Evolutionary conservation across 129 eudicot species (phyloP).

Genomic region (Helichrysum umbraculigerum): DNA sequence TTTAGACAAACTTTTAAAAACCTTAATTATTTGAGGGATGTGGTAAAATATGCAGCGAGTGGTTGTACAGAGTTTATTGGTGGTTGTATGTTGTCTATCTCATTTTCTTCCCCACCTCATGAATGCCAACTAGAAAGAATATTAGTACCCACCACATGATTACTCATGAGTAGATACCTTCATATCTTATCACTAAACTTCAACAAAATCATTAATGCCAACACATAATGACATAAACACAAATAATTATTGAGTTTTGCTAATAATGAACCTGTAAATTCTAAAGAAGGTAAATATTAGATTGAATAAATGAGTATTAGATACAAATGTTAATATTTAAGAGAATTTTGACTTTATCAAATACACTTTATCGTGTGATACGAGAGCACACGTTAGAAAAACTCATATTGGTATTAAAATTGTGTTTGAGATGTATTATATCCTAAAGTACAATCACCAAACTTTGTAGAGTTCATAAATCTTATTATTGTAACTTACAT

Average conservation of each 20-base stretch:
- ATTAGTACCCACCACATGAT: conserved; percentile 26
- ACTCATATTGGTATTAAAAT: neutral
- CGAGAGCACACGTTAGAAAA: too few species aligned
- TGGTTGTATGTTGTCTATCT: conserved; percentile 15
- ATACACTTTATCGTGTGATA: too few species aligned
- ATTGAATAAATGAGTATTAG: too few species aligned
- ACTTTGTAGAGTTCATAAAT: neutral
- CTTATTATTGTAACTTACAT: neutral
- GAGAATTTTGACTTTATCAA: too few species aligned
- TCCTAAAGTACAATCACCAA: neutral
- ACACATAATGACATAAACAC: too few species aligned
- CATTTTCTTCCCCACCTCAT: conserved; percentile 32
- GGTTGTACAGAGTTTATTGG: conserved; percentile 16
- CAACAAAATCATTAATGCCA: neutral
- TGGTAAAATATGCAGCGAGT: conserved; percentile 1
- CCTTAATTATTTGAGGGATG: neutral
- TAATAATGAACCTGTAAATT: too few species aligned
- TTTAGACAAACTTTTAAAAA: neutral
- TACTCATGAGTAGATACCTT: conserved; percentile 19
- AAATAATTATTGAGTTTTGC: too few species aligned
- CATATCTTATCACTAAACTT: conserved; percentile 17
- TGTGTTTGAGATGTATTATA: neutral
- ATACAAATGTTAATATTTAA: too few species aligned
- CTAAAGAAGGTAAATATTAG: too few species aligned
- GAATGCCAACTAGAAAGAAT: conserved; percentile 32